Base-by-base conservation (phyloP, 352 stramenopile genomes). In the Thraustochytrium sp. region DNA sequence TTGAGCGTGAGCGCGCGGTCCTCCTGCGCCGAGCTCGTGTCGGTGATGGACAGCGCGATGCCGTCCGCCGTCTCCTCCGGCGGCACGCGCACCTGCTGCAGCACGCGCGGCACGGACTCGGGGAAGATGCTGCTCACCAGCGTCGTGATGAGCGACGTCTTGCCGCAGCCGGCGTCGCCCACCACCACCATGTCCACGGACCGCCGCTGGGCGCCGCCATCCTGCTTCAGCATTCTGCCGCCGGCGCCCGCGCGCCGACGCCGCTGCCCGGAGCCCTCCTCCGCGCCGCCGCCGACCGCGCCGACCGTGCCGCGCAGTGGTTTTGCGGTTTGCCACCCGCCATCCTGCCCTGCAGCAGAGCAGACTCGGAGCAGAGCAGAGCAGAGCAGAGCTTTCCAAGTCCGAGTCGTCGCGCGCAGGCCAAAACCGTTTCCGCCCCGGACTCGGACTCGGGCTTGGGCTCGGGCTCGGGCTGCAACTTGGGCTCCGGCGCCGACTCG, bases 121-220 rank as follows among this genome's bases (percentile, higher is more conserved):
- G 90, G 94, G 78, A 93, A 95, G 85, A 94, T 92, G 82, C 90
- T 89, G 75, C 91, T 95, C 85, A 95, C 91, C 51, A 95, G 88
- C 85, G 92, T 92, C 86, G 91, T 95, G 86, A 96, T 94, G 85
- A 96, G 91, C 87, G 92, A 95, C 78, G 91, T 95, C 88, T 96
- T 96, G 85, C 92, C 92, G 78, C 94, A 91, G 87, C 93, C 94
- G 86, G 94, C 91, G 85, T 96, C 92, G 84, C 92, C 92, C 65
- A 95, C 82, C 55, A 96, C 91, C 75, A 95, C 91, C 82, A 96
- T 94, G 82, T 85, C 46, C 49, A 85, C 75, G 1, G 76, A 63
- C n/a, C 53, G 48, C 53, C 68, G 48, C 34, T 44, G 23, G 13
- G 65, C 68, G 37, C 4, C 53, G 18, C 68, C 68, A 0, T 64